These are phyloP conservation scores for Protomyces inundatus DNA, from an alignment of 1,139 yeast species.

Conservation along the genomic window DNA sequence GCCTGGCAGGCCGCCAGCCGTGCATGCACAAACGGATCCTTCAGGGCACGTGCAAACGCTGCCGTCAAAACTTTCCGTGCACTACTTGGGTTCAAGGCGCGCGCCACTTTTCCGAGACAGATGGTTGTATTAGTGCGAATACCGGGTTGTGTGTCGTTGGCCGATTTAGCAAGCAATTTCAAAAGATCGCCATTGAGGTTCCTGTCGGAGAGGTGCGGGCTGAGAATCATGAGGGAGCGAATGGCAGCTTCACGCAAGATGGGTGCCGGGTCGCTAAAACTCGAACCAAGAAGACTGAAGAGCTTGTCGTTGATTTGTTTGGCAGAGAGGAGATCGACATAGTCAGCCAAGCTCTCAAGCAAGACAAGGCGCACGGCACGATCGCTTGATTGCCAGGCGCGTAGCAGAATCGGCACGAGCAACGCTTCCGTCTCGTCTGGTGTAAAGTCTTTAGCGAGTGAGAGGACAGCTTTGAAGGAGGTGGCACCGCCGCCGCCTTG, in stretches of 20 bases:
- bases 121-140: slow-evolving; percentile 82
- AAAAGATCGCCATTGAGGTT: slow-evolving; percentile 82
- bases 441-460: slow-evolving; percentile 44
- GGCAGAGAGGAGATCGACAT: slow-evolving; percentile 47
- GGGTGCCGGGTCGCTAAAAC: slow-evolving; percentile 79
- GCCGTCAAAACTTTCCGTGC: slow-evolving; percentile 63
- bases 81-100: slow-evolving; percentile 50
- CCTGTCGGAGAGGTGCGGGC: slow-evolving; percentile 64
- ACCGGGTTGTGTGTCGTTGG: slow-evolving; percentile 75
- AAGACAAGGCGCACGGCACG: slow-evolving; percentile 69
- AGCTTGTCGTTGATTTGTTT: slow-evolving; percentile 62
- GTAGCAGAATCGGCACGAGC: slow-evolving; percentile 60
- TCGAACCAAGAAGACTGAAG: slow-evolving; percentile 61
- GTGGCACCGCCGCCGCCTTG: slow-evolving; percentile 33
- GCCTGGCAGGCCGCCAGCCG: slow-evolving; percentile 76
- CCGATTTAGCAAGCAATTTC: slow-evolving; percentile 77
- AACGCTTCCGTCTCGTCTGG: slow-evolving; percentile 44
- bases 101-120: slow-evolving; percentile 66
- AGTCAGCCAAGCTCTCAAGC: slow-evolving; percentile 57
- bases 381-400: slow-evolving; percentile 62
- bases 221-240: slow-evolving; percentile 59
- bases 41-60: slow-evolving; percentile 76
- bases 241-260: slow-evolving; percentile 76
- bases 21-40: slow-evolving; percentile 74
- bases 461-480: slow-evolving; percentile 28